These are phyloP conservation scores for Glycine soja DNA, from an alignment of 306 rosid species.

Conservation along the genomic window DNA sequence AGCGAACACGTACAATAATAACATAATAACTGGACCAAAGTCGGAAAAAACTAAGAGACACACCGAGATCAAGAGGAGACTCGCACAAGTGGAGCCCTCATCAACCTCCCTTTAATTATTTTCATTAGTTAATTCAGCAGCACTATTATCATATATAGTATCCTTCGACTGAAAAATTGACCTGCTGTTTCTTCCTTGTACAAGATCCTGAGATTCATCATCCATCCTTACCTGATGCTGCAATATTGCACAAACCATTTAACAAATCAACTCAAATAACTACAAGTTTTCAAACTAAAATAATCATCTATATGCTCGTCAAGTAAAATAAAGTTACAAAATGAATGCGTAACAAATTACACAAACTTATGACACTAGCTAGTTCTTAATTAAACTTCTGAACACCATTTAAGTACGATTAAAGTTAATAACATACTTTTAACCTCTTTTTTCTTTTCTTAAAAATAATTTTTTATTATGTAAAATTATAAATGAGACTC, in stretches of 20 bases:
- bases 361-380: neutral
- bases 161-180: neutral
- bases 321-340: neutral
- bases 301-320: neutral
- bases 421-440: too few species aligned
- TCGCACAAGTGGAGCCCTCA: conserved; percentile 39
- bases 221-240: conserved; percentile 41
- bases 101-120: conserved; percentile 30
- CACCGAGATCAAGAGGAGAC: neutral
- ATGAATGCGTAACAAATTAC: neutral
- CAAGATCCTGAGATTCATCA: neutral
- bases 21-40: neutral
- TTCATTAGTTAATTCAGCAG: neutral
- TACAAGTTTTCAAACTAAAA: neutral
- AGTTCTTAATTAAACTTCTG: neutral
- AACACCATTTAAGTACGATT: neutral
- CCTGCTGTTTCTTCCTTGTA: neutral
- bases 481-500: neutral
- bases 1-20: neutral
- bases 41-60: too few species aligned
- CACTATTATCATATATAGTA: neutral
- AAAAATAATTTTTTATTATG: too few species aligned
- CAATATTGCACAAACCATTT: neutral
- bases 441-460: neutral
- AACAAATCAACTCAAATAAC: neutral